Percentiles rank a stretch among this genome's conserved stretches.
Evolutionary conservation across 352 stramenopile genomes (phyloP).

Genomic region (Thraustochytrium striatum): DNA sequence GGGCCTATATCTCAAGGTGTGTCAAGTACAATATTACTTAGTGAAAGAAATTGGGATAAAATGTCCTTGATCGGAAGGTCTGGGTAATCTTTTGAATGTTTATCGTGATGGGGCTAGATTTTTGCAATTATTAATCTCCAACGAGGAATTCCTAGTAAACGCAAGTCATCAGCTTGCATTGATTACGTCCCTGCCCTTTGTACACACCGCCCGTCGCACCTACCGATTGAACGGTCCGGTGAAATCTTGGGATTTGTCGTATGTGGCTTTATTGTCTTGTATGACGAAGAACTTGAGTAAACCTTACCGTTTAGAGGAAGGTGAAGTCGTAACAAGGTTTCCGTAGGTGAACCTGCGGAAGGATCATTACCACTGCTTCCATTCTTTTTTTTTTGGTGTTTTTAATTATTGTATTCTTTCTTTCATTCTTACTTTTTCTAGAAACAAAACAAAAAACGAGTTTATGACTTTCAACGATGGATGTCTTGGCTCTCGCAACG

Average conservation of each 20-base stretch:
- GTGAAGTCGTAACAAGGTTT: slow-evolving; percentile 67
- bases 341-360: slow-evolving; percentile 76
- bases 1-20: too few species aligned
- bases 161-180: slow-evolving; percentile 78
- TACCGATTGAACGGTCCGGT: slow-evolving; percentile 80
- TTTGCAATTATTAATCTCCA: slow-evolving; percentile 80
- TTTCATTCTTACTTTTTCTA: too few species aligned
- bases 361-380: slow-evolving; percentile 69
- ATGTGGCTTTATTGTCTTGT: slow-evolving; percentile 55
- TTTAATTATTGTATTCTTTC: too few species aligned
- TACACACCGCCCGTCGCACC: slow-evolving; percentile 80
- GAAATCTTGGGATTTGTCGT: slow-evolving; percentile 67
- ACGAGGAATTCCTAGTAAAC: slow-evolving; percentile 81
- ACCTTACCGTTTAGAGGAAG: slow-evolving; percentile 69
- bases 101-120: slow-evolving; percentile 79
- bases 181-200: slow-evolving; percentile 81
- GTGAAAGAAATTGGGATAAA: too few species aligned
- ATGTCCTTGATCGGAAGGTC: slow-evolving; percentile 67
- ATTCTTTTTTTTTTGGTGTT: too few species aligned
- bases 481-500: too few species aligned
- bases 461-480: too few species aligned
- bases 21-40: too few species aligned
- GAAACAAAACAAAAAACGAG: too few species aligned
- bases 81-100: slow-evolving; percentile 75
- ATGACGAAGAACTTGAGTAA: slow-evolving; percentile 61